A percentile compares a stretch with the other conserved stretches of the same genome.
Conservation (phyloP, 768 basidiomycete genomes). For the Brasilioporus rufonigricans region DNA sequence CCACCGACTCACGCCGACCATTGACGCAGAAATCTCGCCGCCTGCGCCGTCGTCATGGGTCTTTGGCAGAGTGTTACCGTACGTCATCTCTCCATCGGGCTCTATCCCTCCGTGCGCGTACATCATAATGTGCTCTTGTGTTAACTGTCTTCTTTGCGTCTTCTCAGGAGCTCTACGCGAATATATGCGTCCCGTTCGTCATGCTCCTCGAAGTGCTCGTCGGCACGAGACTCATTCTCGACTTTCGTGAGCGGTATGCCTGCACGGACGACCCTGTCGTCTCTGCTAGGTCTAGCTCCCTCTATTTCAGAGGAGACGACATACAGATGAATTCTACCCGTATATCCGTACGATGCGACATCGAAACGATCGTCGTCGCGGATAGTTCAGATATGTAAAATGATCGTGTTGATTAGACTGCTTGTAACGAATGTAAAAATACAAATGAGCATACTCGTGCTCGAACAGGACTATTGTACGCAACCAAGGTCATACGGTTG, state of each 20-base stretch:
- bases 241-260: slow-evolving; percentile 31
- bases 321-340: not conserved
- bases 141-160: not conserved
- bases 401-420: slow-evolving; percentile 5
- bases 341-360: slow-evolving; percentile 13
- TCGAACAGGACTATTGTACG: slow-evolving; percentile 2
- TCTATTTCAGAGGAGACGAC: slow-evolving; percentile 14
- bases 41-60: slow-evolving; percentile 25
- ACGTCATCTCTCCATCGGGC: not conserved
- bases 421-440: slow-evolving; percentile 14
- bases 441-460: slow-evolving; percentile 11
- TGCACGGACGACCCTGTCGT: slow-evolving; percentile 10
- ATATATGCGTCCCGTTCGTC: slow-evolving; percentile 30
- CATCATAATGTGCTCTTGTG: no score
- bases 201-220: slow-evolving; percentile 31
- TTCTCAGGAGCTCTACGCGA: slow-evolving; percentile 25
- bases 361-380: slow-evolving; percentile 15
- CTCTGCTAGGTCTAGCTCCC: slow-evolving; percentile 11
- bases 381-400: slow-evolving; percentile 3
- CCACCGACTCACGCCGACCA: not conserved
- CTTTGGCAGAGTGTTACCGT: slow-evolving; percentile 28
- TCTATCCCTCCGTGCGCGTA: not conserved
- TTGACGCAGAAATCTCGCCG: slow-evolving; percentile 22
- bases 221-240: slow-evolving; percentile 31
- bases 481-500: slow-evolving; percentile 7